These are phyloP conservation scores for Zygoascus hellenicus DNA, from an alignment of 1,139 yeast species.

Conservation along the genomic window DNA sequence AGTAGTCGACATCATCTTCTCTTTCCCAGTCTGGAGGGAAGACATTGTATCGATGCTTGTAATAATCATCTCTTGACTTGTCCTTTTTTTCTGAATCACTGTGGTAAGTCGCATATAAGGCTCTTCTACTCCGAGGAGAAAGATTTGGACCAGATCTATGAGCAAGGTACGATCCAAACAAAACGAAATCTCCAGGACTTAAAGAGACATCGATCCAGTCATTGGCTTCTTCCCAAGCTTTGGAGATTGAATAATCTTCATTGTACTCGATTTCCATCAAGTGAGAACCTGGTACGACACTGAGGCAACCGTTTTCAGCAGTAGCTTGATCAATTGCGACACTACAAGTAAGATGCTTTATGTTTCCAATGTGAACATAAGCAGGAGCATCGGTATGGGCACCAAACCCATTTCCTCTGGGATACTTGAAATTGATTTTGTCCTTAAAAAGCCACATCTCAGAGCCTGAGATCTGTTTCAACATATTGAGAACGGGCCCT, in stretches of 20 bases:
- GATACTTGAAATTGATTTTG: slow-evolving; percentile 17
- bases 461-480: slow-evolving; percentile 7
- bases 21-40: slow-evolving; percentile 18
- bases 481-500: slow-evolving; percentile 6
- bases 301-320: slow-evolving; percentile 17
- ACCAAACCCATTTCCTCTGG: slow-evolving; percentile 16
- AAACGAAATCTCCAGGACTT: slow-evolving; percentile 14
- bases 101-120: slow-evolving; percentile 16
- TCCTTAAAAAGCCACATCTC: slow-evolving; percentile 18
- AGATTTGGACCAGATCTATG: slow-evolving; percentile 17
- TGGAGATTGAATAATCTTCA: slow-evolving; percentile 11
- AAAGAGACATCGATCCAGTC: slow-evolving; percentile 15
- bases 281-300: slow-evolving; percentile 17
- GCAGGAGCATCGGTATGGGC: slow-evolving; percentile 21
- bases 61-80: slow-evolving; percentile 12
- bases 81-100: slow-evolving; percentile 12
- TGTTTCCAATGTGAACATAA: slow-evolving; percentile 16
- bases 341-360: slow-evolving; percentile 17
- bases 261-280: slow-evolving; percentile 12
- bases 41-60: slow-evolving; percentile 12
- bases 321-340: slow-evolving; percentile 18
- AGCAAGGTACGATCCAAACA: slow-evolving; percentile 16
- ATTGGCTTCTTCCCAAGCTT: slow-evolving; percentile 16
- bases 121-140: slow-evolving; percentile 12
- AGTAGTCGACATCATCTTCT: slow-evolving; percentile 13